Conservation (phyloP, 1,284 basidiomycete species). For the Moesziomyces parantarcticus region DNA sequence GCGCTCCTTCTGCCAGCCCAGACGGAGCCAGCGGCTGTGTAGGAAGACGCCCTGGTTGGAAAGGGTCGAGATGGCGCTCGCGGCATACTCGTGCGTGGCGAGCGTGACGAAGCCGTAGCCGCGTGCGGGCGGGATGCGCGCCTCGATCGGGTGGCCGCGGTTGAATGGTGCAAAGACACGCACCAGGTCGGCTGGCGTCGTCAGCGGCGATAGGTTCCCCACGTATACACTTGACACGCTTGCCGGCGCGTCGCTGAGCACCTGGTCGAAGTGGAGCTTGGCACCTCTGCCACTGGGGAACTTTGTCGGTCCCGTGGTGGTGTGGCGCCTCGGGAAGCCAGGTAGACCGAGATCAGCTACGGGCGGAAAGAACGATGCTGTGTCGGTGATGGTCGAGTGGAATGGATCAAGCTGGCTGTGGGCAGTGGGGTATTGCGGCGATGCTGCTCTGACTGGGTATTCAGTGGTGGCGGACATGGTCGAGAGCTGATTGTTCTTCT, state of each 20-base stretch:
- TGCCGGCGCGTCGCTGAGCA: constrained; percentile 86
- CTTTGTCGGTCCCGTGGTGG: constrained; percentile 27
- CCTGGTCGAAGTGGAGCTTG: constrained; percentile 77
- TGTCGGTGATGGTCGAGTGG: not conserved
- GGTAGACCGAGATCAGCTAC: constrained; percentile 27
- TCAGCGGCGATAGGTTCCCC: constrained; percentile 95
- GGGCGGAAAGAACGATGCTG: not conserved
- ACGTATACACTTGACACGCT: constrained; percentile 97
- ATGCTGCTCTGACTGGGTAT: not conserved
- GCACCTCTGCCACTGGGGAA: not conserved
- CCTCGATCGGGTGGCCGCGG: constrained; percentile 90
- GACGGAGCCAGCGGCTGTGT: constrained; percentile 94
- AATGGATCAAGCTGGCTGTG: not conserved
- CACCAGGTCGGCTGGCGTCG: constrained; percentile 92
- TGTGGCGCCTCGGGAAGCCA: constrained; percentile 2
- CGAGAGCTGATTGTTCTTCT: constrained; percentile 81
- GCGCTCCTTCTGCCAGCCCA: constrained; percentile 94
- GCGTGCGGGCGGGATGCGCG: constrained; percentile 83
- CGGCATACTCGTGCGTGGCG: constrained; percentile 96
- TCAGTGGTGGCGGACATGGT: not conserved
- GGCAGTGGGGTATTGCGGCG: too few species aligned
- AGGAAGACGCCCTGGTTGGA: constrained; percentile 84
- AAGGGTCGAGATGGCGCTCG: constrained; percentile 93
- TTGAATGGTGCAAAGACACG: constrained; percentile 91
- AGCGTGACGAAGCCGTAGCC: constrained; percentile 99